phyloP scores from a whole-genome alignment of 345 rosid genomes.

The Camelina neglecta region DNA sequence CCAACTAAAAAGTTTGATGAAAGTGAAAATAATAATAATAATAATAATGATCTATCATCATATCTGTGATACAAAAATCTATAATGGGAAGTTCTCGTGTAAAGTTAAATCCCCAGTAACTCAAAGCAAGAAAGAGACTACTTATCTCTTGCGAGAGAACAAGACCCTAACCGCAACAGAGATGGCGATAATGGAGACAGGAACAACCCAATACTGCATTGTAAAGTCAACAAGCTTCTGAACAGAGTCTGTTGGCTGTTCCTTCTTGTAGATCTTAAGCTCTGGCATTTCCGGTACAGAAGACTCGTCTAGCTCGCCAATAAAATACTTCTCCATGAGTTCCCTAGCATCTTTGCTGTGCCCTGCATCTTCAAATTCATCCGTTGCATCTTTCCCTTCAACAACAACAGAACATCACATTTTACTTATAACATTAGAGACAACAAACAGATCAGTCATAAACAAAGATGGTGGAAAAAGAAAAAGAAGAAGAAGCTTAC shows the following conservation, averaged over 20 bases:
- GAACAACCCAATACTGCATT: slow-evolving; percentile 72
- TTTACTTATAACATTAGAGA: slow-evolving; percentile 24
- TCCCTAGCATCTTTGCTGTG: slow-evolving; percentile 78
- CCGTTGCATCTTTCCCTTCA: slow-evolving; percentile 81
- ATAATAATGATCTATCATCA: slow-evolving; percentile 13
- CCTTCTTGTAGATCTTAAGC: slow-evolving; percentile 62
- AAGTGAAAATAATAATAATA: not conserved
- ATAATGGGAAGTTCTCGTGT: slow-evolving; percentile 16
- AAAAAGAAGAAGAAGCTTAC: slow-evolving; percentile 43
- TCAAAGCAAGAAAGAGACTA: slow-evolving; percentile 34
- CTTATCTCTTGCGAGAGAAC: slow-evolving; percentile 58
- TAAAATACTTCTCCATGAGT: slow-evolving; percentile 63
- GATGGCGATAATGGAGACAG: slow-evolving; percentile 62
- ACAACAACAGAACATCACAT: slow-evolving; percentile 20
- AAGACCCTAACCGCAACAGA: slow-evolving; percentile 68
- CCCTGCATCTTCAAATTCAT: slow-evolving; percentile 91
- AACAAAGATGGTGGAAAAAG: not conserved
- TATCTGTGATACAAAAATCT: slow-evolving; percentile 18
- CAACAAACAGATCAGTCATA: not conserved
- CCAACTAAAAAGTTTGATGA: slow-evolving; percentile 8
- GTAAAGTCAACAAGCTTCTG: slow-evolving; percentile 58
- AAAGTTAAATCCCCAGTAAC: slow-evolving; percentile 29
- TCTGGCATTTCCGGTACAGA: slow-evolving; percentile 56
- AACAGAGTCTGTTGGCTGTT: slow-evolving; percentile 39
- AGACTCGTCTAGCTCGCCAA: slow-evolving; percentile 76